Evolutionary conservation across 768 basidiomycete species (phyloP).

Genomic region (Boletus insuetus): DNA sequence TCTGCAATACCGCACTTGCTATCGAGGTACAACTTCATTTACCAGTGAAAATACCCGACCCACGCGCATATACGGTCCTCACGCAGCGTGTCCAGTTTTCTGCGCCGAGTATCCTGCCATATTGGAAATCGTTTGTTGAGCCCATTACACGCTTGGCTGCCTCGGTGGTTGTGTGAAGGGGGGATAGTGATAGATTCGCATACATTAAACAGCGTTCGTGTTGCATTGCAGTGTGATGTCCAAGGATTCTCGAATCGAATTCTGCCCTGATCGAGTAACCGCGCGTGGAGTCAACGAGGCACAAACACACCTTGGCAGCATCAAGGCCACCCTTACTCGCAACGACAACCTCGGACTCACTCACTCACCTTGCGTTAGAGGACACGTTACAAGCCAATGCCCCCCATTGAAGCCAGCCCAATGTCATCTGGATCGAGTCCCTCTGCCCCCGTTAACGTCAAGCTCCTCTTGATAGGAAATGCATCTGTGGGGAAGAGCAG

Average conservation of each 20-base stretch:
- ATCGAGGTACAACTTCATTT: slow-evolving; percentile 83
- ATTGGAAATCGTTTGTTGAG: not conserved
- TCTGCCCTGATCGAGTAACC: slow-evolving; percentile 22
- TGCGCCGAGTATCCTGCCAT: not conserved
- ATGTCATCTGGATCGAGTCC: slow-evolving; percentile 26
- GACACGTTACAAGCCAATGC: slow-evolving; percentile 11
- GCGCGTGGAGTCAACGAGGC: slow-evolving; percentile 22
- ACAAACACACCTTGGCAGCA: not conserved
- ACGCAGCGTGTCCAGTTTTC: not conserved
- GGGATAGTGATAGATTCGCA: slow-evolving; percentile 3
- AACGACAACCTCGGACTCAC: slow-evolving; percentile 1
- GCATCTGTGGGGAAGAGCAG: slow-evolving; percentile 93
- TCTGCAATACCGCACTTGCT: slow-evolving; percentile 92
- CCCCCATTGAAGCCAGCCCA: slow-evolving; percentile 20
- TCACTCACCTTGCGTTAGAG: not conserved
- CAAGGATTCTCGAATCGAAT: not conserved
- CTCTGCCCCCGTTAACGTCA: slow-evolving; percentile 57
- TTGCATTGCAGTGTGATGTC: slow-evolving; percentile 2
- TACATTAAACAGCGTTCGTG: not conserved
- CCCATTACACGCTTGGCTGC: not conserved
- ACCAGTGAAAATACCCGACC: slow-evolving; percentile 43
- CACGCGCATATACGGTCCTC: not conserved
- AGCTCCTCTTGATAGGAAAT: slow-evolving; percentile 82
- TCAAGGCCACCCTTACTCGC: not conserved
- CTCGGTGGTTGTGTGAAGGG: not conserved